Conservation (phyloP, 306 rosid genomes). For the Vicia villosa region DNA sequence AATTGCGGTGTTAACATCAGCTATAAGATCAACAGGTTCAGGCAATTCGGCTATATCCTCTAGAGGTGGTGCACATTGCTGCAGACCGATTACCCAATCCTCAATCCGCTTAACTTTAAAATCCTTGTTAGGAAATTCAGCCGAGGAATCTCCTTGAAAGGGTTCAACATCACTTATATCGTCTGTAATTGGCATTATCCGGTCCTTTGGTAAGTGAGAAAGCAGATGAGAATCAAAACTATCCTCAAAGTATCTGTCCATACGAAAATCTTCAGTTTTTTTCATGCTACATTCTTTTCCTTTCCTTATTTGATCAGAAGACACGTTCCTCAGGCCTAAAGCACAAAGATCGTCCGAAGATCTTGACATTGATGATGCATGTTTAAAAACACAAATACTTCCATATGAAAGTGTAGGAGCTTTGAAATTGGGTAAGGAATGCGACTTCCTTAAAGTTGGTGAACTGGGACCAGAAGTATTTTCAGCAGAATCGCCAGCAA, state of each 20-base stretch:
- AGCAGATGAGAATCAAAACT: constrained; percentile 54
- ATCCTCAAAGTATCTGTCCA: constrained; percentile 53
- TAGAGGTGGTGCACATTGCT: constrained; percentile 54
- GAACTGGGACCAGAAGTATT: constrained; percentile 32
- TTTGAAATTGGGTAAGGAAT: constrained; percentile 59
- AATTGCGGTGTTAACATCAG: constrained; percentile 38
- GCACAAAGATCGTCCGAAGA: constrained; percentile 66
- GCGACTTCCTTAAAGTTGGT: constrained; percentile 54
- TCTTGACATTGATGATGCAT: constrained; percentile 50
- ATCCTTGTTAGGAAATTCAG: constrained; percentile 53
- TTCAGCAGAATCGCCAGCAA: constrained; percentile 45
- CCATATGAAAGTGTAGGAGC: constrained; percentile 43
- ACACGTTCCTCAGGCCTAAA: constrained; percentile 47
- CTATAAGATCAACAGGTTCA: constrained; percentile 42
- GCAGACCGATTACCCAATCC: constrained; percentile 88
- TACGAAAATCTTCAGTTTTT: constrained; percentile 46
- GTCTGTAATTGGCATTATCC: constrained; percentile 63
- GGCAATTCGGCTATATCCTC: constrained; percentile 59
- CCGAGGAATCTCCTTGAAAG: constrained; percentile 47
- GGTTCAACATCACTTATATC: constrained; percentile 41
- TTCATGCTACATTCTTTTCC: constrained; percentile 37
- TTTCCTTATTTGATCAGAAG: constrained; percentile 45
- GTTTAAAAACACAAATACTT: constrained; percentile 32
- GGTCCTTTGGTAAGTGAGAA: constrained; percentile 58
- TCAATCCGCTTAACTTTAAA: constrained; percentile 76